Evolutionary conservation across 2,329 filamentous ascomycete genomes (phyloP), one percentile per base, ranked within the genome.

Genomic region (Phoma herbarum): DNA sequence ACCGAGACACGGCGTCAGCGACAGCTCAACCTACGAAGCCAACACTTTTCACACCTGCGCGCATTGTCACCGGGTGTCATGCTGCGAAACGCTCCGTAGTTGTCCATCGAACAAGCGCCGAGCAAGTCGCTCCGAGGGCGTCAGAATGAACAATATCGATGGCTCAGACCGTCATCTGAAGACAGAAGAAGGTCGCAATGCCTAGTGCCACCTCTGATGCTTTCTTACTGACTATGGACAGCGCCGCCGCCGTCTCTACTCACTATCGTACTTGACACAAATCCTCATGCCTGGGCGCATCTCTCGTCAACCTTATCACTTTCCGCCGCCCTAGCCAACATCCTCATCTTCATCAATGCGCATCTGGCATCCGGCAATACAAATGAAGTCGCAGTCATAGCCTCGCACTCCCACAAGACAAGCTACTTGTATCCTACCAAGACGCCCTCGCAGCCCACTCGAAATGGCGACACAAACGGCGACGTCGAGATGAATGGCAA

Each of bases 331-430:
- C 83, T 99, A 60, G 92, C 94, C 61, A 90, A 94, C 79, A 86
- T 98, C 63, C 89, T 98, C 71, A 90, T 99, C 81, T 98, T 97
- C 80, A 89, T 97, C 80, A 98, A 99, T 78, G 92, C 94, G 54
- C 96, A 99, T 75, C 85, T 99, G 29, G 93, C 95, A 66, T 93
- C 94, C 75, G 96, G 93, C 78, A 94, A 95, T 77, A 87, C 91
- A 53, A 98, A 98, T 79, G 91, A 94, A 76, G 91, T 98, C 47
- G 93, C 93, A 61, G 86, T 99, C 16, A 87, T 99, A 61, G 95
- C 94, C 31, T 92, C 92, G 9, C 95, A 99, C 75, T 89, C 88
- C 65, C 90, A 95, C 72, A 88, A 90, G 63, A 92, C 94, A 56
- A 85, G 89, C 72, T 99, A 93, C 88, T 88, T 99, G 4, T 98